A percentile compares a stretch with the other conserved stretches of the same genome.
phyloP scores from a whole-genome alignment of 116 monocot species.

The Dioscorea cayenensis region DNA sequence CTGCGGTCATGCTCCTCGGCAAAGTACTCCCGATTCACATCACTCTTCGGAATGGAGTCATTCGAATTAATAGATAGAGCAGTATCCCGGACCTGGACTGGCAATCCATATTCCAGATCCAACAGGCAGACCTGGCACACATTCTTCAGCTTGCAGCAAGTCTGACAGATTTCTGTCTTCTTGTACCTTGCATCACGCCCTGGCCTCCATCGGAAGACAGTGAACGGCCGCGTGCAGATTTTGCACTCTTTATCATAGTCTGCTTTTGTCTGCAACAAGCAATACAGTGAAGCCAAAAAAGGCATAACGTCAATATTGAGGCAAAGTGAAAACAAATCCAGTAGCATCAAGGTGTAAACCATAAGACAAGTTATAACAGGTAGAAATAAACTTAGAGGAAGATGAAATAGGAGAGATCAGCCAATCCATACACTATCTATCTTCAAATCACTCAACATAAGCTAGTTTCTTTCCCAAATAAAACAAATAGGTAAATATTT shows the following conservation, averaged over 20 bases:
- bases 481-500: no score
- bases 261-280: conserved; percentile 56
- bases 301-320: neutral
- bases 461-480: no score
- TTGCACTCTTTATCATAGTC: conserved; percentile 99
- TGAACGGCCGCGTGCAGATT: conserved; percentile 93
- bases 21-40: conserved; percentile 93
- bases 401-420: no score
- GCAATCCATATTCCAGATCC: conserved; percentile 95
- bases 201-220: conserved; percentile 95
- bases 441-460: no score
- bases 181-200: conserved; percentile 97
- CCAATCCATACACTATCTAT: no score
- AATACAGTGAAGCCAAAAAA: neutral
- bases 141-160: conserved; percentile 95
- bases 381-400: no score
- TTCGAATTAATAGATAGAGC: conserved; percentile 84
- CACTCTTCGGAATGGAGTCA: conserved; percentile 95
- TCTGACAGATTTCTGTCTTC: conserved; percentile 96
- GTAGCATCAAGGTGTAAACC: no score
- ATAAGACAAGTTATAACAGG: no score
- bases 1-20: conserved; percentile 95
- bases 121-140: conserved; percentile 97
- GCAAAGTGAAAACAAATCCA: no score
- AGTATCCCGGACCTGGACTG: conserved; percentile 97